Evolutionary conservation across 2,329 filamentous ascomycete species (phyloP).

Genomic region (Verticillium nonalfalfae): DNA sequence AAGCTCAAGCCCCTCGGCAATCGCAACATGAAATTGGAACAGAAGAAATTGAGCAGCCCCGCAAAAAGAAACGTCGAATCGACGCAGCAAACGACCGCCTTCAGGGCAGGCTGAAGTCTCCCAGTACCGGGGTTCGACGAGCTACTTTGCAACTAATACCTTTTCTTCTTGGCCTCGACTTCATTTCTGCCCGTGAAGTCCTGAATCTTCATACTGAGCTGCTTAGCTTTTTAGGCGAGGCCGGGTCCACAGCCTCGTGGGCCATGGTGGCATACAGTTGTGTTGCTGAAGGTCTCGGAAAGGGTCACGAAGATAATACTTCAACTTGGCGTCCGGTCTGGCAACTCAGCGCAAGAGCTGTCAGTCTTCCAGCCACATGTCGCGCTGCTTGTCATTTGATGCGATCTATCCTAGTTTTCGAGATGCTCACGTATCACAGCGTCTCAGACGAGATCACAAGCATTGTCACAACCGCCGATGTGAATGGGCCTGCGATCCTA

Average conservation of each 20-base stretch:
- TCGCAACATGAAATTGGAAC: not conserved
- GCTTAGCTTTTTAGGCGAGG: conserved; percentile 56
- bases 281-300: not conserved
- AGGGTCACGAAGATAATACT: not conserved
- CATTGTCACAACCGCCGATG: conserved; percentile 69
- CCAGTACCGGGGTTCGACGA: conserved; percentile 35
- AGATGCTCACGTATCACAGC: conserved; percentile 60
- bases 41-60: conserved; percentile 36
- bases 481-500: conserved; percentile 71
- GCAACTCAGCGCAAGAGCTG: conserved; percentile 64
- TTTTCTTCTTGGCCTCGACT: conserved; percentile 44
- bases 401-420: conserved; percentile 56
- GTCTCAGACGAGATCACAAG: conserved; percentile 64
- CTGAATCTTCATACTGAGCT: conserved; percentile 52
- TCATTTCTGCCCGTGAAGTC: conserved; percentile 44
- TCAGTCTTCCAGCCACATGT: conserved; percentile 65
- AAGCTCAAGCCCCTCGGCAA: not conserved
- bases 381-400: conserved; percentile 73
- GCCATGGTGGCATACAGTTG: conserved; percentile 56
- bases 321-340: conserved; percentile 65
- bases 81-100: conserved; percentile 36
- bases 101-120: conserved; percentile 38
- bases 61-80: conserved; percentile 48
- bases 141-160: conserved; percentile 52
- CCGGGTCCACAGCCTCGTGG: conserved; percentile 65